Percentiles rank a stretch among this genome's conserved stretches.
Evolutionary conservation across 352 stramenopile species (phyloP).

Genomic region (Pythium rhizo-oryzae): DNA sequence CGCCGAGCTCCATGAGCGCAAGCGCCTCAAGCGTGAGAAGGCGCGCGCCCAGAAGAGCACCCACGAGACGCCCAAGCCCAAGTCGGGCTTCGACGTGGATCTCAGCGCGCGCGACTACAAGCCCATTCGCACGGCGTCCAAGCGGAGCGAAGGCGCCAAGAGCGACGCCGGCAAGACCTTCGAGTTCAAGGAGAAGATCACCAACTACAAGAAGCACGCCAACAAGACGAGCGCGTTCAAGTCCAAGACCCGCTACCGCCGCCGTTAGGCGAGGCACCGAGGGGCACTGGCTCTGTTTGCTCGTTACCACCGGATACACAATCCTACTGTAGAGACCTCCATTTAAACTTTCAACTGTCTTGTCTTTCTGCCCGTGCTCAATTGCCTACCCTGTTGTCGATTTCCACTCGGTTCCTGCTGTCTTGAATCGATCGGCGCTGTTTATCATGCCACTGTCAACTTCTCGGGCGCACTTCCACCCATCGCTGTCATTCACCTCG

Average conservation of each 20-base stretch:
- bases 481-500: too few relatives aligned
- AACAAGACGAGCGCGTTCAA: constrained; percentile 91
- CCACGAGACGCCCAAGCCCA: constrained; percentile 38
- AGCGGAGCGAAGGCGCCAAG: constrained; percentile 24
- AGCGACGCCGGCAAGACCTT: constrained; percentile 57
- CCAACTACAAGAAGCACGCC: constrained; percentile 87
- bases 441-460: too few relatives aligned
- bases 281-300: neutral
- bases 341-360: neutral
- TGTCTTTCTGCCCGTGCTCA: too few relatives aligned
- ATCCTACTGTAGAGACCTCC: constrained; percentile 7
- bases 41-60: constrained; percentile 55
- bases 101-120: constrained; percentile 51
- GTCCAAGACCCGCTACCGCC: constrained; percentile 89
- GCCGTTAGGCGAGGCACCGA: constrained; percentile 45
- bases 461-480: too few relatives aligned
- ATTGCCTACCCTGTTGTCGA: too few relatives aligned
- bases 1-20: constrained; percentile 73
- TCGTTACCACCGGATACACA: neutral
- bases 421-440: too few relatives aligned
- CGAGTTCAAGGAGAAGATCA: constrained; percentile 93
- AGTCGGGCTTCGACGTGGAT: constrained; percentile 74
- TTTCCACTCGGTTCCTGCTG: too few relatives aligned
- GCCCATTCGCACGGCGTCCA: constrained; percentile 40
- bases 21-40: constrained; percentile 82